Evolutionary conservation across 768 basidiomycete genomes (phyloP).

Genomic region (Trichaptum fuscoviolaceum): DNA sequence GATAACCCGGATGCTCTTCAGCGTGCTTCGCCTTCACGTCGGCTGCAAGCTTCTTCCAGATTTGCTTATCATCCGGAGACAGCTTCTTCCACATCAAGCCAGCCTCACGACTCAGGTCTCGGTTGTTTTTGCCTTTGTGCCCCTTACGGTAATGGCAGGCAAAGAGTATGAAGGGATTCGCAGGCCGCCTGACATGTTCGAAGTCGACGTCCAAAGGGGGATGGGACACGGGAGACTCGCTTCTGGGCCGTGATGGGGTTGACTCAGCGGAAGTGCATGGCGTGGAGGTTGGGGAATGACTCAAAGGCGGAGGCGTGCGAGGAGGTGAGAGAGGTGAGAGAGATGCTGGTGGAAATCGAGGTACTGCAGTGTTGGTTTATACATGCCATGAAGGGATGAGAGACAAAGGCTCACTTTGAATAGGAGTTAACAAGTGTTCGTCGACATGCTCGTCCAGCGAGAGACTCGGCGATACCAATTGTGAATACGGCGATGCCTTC

Average conservation of each 20-base stretch:
- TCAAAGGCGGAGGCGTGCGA: neutral
- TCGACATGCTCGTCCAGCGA: neutral
- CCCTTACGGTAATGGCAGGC: neutral
- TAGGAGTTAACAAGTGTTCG: neutral
- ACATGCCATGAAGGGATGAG: neutral
- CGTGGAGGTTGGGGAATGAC: neutral
- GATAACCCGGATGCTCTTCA: slow-evolving; percentile 47
- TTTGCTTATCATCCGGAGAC: slow-evolving; percentile 41
- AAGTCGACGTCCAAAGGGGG: neutral
- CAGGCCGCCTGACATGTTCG: slow-evolving; percentile 8
- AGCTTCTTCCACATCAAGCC: slow-evolving; percentile 52
- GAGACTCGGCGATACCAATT: neutral
- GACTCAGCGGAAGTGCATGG: neutral
- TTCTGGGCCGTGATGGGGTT: neutral
- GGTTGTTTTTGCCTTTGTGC: slow-evolving; percentile 47
- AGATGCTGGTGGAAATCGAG: slow-evolving; percentile 8
- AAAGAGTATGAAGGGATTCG: slow-evolving; percentile 40
- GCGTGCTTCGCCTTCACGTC: slow-evolving; percentile 43
- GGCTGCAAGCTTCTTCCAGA: slow-evolving; percentile 47
- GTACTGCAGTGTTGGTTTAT: neutral
- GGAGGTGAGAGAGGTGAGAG: slow-evolving; percentile 8
- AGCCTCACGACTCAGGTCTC: slow-evolving; percentile 53
- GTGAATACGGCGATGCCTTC: neutral
- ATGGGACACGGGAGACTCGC: neutral
- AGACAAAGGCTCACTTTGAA: neutral